Percentiles rank a stretch among this genome's conserved stretches.
These are phyloP conservation scores for Daedaleopsis nitida DNA, from an alignment of 768 basidiomycete genomes.

Conservation along the genomic window DNA sequence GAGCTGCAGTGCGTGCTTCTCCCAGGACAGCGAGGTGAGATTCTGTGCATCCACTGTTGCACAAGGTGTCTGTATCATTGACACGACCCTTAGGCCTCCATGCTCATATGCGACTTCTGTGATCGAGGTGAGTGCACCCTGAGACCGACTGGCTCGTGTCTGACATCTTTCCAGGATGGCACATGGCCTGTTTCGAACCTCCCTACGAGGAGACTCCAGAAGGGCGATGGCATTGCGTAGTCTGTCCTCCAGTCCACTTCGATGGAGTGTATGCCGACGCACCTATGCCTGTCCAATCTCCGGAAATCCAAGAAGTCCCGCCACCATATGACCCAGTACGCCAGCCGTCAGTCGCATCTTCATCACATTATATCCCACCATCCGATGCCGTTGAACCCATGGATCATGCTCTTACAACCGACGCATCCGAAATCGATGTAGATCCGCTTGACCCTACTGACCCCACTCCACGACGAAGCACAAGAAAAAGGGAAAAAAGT, in stretches of 20 bases:
- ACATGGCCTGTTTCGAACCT: slow-evolving; percentile 78
- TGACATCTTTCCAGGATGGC: slow-evolving; percentile 61
- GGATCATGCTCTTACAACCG: slow-evolving; percentile 28
- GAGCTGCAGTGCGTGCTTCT: slow-evolving; percentile 82
- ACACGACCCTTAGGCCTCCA: slow-evolving; percentile 54
- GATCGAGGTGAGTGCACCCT: slow-evolving; percentile 68
- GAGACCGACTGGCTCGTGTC: not conserved
- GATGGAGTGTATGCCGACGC: slow-evolving; percentile 1
- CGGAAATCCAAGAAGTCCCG: slow-evolving; percentile 9
- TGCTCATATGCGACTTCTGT: slow-evolving; percentile 92
- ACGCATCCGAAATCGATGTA: slow-evolving; percentile 34
- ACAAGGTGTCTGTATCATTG: not conserved
- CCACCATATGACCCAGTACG: slow-evolving; percentile 18
- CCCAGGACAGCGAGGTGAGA: slow-evolving; percentile 88
- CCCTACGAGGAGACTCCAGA: slow-evolving; percentile 70
- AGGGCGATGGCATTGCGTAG: slow-evolving; percentile 78
- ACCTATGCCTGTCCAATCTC: not conserved
- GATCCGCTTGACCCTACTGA: slow-evolving; percentile 36
- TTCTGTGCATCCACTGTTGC: slow-evolving; percentile 4
- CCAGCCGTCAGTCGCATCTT: slow-evolving; percentile 47
- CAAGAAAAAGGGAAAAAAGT: slow-evolving; percentile 33
- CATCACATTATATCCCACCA: slow-evolving; percentile 31
- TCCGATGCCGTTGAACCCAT: slow-evolving; percentile 2
- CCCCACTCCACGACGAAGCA: slow-evolving; percentile 32
- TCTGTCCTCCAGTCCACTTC: slow-evolving; percentile 47